Conservation (phyloP, 2,329 filamentous ascomycete species). For the Claviceps monticola region DNA sequence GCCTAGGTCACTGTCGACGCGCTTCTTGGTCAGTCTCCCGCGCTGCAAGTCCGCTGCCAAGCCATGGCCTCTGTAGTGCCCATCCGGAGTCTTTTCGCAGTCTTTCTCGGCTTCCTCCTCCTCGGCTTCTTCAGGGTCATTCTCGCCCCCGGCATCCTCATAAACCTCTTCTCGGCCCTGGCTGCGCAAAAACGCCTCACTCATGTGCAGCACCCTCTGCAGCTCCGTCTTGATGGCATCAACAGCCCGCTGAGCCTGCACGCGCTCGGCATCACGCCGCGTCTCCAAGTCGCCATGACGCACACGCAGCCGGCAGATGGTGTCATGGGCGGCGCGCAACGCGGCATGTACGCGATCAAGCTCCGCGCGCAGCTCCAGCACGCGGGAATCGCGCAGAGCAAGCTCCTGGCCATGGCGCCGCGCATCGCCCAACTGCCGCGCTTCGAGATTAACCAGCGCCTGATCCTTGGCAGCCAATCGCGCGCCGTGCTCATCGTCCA, state of each 20-base stretch:
- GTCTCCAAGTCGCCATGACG: conserved; percentile 29
- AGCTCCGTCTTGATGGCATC: conserved; percentile 39
- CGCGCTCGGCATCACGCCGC: conserved; percentile 23
- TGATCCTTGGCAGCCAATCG: conserved; percentile 19
- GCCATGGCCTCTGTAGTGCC: no score
- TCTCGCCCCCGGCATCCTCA: no score
- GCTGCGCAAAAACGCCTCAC: conserved; percentile 27
- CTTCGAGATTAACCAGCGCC: conserved; percentile 28
- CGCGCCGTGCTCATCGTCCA: conserved; percentile 25
- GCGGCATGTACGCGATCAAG: conserved; percentile 31
- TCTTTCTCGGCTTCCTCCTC: no score
- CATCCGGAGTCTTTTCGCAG: no score
- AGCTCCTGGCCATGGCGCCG: conserved; percentile 31
- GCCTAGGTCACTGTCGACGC: conserved; percentile 41
- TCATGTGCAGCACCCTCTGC: conserved; percentile 31
- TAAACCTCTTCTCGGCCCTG: conserved; percentile 13
- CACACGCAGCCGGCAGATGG: conserved; percentile 29
- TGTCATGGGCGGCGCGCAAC: conserved; percentile 32
- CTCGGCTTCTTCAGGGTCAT: no score
- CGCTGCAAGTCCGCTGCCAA: background rate
- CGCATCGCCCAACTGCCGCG: conserved; percentile 25
- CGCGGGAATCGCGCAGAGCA: conserved; percentile 35
- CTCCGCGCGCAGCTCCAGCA: conserved; percentile 34
- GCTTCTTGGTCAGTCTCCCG: conserved; percentile 19
- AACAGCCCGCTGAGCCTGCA: conserved; percentile 29